Evolutionary conservation across 176 grass and related monocot genomes (phyloP), one percentile per base, ranked within the genome.

Genomic region (Tillandsia leiboldiana): DNA sequence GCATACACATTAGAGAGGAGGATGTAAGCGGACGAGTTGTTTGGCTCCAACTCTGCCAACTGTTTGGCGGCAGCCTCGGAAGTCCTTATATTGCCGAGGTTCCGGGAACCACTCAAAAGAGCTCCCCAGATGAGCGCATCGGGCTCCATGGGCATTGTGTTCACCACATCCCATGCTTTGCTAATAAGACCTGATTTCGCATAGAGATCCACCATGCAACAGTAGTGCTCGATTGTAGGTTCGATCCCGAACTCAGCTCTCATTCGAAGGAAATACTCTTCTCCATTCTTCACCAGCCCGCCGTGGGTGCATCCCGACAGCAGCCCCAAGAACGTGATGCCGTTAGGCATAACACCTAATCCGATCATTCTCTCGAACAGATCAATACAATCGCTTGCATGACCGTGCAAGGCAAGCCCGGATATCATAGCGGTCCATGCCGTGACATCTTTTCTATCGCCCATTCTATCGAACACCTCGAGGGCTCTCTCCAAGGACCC

Each of bases 401-500:
- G 61, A 6, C 73, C 63, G 73, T 75, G 73, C 63, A 66, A 53
- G 11, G 73, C 73, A 22, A 75, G 73, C 2, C 61, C 73, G 63
- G 59, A 62, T 8, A 75, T 75, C 73, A 75, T 75, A 12, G 73
- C 73, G 50, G 33, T 77, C 66, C 75, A 77, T 2, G 42, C 47
- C 17, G 50, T 52, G 28, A 77, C 66, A 26, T 47, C 56, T 6
- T 66, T 66, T 10, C 63, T 64, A 22, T 66, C 11, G 20, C 12
- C 12, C 73, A 51, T 65, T 15, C 62, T 65, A 26, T 66, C 73
- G 11, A 75, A 75, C 20, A 75, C 73, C 12, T 66, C 15, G 22
- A 11, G 51, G 12, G 73, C 67, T 57, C 73, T 87, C 51, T 80
- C 81, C 65, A 80, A 66, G 64, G 58, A 70, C 54, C 78, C 86